Evolutionary conservation across 192 early-diverging fungal species (phyloP), one percentile per base, ranked within the genome.

Genomic region (Coemansia sp.): DNA sequence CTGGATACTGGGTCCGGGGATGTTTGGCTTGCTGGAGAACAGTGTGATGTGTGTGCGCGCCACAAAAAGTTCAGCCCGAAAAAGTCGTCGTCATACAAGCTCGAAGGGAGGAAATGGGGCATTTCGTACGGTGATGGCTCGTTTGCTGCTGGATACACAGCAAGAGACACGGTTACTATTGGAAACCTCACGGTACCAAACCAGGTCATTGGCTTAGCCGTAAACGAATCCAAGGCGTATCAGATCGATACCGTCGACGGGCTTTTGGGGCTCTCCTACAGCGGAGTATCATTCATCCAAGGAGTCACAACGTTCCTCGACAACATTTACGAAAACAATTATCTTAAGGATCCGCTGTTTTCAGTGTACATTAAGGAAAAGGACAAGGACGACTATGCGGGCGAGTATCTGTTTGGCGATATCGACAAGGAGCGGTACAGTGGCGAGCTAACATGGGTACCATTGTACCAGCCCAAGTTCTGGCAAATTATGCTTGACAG

Each of bases 1-100:
- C 83, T 90, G 33, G 88, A 90, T 54, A 90, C 88, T 4, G 88
- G 88, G 20, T 88, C 86, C 2, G 84, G 84, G n/a, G 88, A 90
- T 65, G 62, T 88, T 3, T 90, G 87, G 87, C 76, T 87, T 47
- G 81, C 84, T 3, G 82, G 79, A 25, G 76, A 77, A 15, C 68
- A 79, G 53, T 77, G 82, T 23, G 56, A 59, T 5, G 73, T 71
- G 15, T 87, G 84, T 57, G 50, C 34, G 15, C 50, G 53, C 17
- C 83, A 87, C 48, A 75, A 61, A 55, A 72, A 67, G 9, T 88
- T 76, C 52, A 74, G 84, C 37, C 69, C 83, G 6, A 68, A 59
- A 44, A 79, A 80, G 59, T 86, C 84, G 19, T 70, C 63, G 4
- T 85, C 87, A 3, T 84, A 75, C 82, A 62, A 80, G 57, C 62